Percentiles rank a stretch among this genome's conserved stretches.
phyloP scores from a whole-genome alignment of 1,284 basidiomycete genomes.

The Fomitopsis pinicola region DNA sequence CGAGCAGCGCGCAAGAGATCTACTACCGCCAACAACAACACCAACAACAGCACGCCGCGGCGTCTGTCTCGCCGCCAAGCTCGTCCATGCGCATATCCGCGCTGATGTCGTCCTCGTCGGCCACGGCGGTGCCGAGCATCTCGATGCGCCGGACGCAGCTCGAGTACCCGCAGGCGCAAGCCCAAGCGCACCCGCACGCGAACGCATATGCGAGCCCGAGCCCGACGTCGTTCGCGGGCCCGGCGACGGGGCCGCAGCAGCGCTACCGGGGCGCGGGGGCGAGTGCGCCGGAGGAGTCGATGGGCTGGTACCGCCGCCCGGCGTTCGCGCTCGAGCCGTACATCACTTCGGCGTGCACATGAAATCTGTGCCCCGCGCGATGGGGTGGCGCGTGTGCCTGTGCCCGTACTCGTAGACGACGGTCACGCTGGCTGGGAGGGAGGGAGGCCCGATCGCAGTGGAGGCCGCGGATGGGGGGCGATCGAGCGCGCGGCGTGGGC shows the following conservation, averaged over 20 bases:
- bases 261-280: not conserved
- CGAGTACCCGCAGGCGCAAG: not conserved
- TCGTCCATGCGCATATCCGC: not conserved
- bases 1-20: not conserved
- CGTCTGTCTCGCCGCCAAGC: not conserved
- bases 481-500: not conserved
- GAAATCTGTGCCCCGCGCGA: not conserved
- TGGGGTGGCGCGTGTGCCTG: not conserved
- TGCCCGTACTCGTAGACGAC: too few relatives aligned
- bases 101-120: not conserved
- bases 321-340: constrained; percentile 4
- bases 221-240: not conserved
- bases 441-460: not conserved
- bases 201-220: not conserved
- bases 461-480: not conserved
- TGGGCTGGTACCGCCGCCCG: constrained; percentile 6
- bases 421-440: not conserved
- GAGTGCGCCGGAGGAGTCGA: not conserved
- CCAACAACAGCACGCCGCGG: not conserved
- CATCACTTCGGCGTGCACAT: constrained; percentile 6
- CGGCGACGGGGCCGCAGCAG: not conserved
- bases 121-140: not conserved
- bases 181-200: not conserved
- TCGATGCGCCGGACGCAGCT: not conserved
- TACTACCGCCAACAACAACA: constrained; percentile 1